Evolutionary conservation across 2,329 filamentous ascomycete species (phyloP).

Genomic region (Claviceps pazoutovae): DNA sequence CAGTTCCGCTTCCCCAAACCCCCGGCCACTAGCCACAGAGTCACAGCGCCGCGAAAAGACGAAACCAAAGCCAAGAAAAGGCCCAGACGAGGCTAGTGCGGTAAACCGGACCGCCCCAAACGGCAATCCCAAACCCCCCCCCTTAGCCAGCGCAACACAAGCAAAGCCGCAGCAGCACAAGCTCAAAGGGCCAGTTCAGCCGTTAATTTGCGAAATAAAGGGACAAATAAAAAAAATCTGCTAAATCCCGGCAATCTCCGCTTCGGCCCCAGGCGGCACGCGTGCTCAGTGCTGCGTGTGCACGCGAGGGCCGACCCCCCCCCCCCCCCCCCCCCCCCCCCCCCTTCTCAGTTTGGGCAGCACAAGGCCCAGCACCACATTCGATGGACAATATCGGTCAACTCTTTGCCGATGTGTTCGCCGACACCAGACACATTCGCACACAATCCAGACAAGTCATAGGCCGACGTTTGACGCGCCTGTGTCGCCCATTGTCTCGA

Average conservation of each 20-base stretch:
- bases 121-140: neutral
- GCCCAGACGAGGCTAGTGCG: neutral
- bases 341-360: neutral
- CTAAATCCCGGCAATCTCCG: neutral
- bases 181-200: too few relatives aligned
- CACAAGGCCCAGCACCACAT: neutral
- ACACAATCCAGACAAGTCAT: constrained; percentile 4
- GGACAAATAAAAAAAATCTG: neutral
- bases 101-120: neutral
- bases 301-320: too few relatives aligned
- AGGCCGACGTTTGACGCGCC: constrained; percentile 5
- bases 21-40: too few relatives aligned
- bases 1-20: too few relatives aligned
- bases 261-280: neutral
- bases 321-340: neutral
- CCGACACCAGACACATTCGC: constrained; percentile 5
- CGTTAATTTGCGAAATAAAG: too few relatives aligned
- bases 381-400: constrained; percentile 4
- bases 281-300: neutral
- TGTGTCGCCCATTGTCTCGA: constrained; percentile 6
- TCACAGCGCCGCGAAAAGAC: neutral
- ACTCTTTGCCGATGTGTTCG: constrained; percentile 7
- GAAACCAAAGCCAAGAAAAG: neutral
- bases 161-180: too few relatives aligned
- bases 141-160: too few relatives aligned